These are phyloP conservation scores for Rhizomucor miehei DNA, from an alignment of 371 early-diverging fungal species.

Conservation along the genomic window DNA sequence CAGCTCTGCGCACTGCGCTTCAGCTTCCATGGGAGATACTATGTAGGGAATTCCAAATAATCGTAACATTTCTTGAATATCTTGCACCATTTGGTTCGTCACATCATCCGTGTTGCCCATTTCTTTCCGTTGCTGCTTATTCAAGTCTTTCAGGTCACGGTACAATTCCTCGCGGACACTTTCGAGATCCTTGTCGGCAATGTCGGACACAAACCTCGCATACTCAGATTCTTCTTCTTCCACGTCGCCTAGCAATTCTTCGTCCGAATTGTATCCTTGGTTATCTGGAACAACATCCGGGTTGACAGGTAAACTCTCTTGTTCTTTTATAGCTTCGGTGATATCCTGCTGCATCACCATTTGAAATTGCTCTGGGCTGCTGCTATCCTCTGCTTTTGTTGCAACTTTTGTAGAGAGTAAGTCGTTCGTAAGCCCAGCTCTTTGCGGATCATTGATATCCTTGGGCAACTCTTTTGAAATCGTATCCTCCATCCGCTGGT, in stretches of 20 bases:
- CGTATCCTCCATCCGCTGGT: too few relatives aligned
- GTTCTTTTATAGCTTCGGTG: constrained; percentile 4
- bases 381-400: too few relatives aligned
- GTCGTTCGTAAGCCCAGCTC: too few relatives aligned
- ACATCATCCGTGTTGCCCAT: constrained; percentile 66
- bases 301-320: constrained; percentile 3
- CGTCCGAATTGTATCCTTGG: constrained; percentile 45
- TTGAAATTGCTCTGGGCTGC: too few relatives aligned
- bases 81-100: constrained; percentile 69
- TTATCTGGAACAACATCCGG: constrained; percentile 1
- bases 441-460: too few relatives aligned
- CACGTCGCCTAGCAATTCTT: constrained; percentile 22
- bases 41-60: constrained; percentile 97
- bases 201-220: constrained; percentile 50
- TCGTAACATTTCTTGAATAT: constrained; percentile 71
- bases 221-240: constrained; percentile 56
- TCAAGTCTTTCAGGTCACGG: constrained; percentile 57
- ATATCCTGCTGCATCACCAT: background rate
- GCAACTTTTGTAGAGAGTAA: too few relatives aligned
- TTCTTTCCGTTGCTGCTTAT: constrained; percentile 52
- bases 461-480: too few relatives aligned
- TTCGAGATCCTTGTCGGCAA: constrained; percentile 41
- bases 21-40: constrained; percentile 96
- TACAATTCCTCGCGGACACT: constrained; percentile 50
- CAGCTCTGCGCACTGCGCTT: constrained; percentile 95